Conservation (phyloP, 2,329 filamentous ascomycete genomes). For the Cladophialophora immunda region DNA sequence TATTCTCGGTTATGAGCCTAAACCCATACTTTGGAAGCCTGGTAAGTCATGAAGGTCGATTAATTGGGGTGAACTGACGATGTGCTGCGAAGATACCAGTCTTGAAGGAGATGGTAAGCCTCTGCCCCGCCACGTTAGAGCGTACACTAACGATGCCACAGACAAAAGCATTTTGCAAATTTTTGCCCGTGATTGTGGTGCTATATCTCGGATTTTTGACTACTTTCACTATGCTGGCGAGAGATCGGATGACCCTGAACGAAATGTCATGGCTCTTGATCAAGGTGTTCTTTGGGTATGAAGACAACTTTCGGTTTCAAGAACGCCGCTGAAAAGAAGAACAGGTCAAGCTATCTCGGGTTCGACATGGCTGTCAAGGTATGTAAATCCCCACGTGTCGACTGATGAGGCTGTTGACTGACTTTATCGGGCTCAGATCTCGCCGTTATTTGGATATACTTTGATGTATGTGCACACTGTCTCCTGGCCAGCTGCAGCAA, state of each 20-base stretch:
- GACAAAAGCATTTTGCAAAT: constrained; percentile 88
- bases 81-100: constrained; percentile 72
- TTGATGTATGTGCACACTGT: constrained; percentile 39
- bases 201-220: constrained; percentile 89
- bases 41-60: constrained; percentile 45
- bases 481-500: constrained; percentile 3
- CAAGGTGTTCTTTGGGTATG: constrained; percentile 69
- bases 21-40: constrained; percentile 90
- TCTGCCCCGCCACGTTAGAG: not conserved
- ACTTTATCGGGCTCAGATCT: constrained; percentile 37
- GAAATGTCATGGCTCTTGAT: constrained; percentile 69
- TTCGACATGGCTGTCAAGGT: constrained; percentile 59
- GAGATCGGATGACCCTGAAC: constrained; percentile 63
- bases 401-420: constrained; percentile 5
- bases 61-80: constrained; percentile 1
- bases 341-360: constrained; percentile 63
- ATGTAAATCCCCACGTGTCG: not conserved
- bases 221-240: constrained; percentile 71
- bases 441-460: constrained; percentile 41
- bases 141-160: constrained; percentile 42
- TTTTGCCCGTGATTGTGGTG: constrained; percentile 78
- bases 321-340: constrained; percentile 37
- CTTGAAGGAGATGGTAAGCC: constrained; percentile 82
- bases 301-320: not conserved
- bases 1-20: constrained; percentile 85